A percentile compares a stretch with the other conserved stretches of the same genome.
Evolutionary conservation across 1,139 yeast genomes (phyloP).

Genomic region (Zygoascus hellenicus): DNA sequence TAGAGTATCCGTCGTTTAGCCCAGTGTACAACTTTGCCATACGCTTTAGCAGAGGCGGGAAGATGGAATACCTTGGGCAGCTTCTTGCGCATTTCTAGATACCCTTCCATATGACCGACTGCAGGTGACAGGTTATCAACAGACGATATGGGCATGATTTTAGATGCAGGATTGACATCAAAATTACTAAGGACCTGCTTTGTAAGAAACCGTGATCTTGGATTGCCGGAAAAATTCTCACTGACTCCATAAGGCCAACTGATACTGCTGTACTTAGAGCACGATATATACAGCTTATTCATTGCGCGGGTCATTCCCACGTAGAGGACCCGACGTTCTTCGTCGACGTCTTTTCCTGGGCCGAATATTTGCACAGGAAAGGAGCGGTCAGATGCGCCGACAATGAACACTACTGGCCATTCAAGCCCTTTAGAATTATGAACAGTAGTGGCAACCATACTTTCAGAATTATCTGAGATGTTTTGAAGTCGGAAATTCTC

Average conservation of each 20-base stretch:
- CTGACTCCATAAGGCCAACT: not conserved
- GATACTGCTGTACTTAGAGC: not conserved
- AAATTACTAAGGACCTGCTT: not conserved
- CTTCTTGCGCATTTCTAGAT: not conserved
- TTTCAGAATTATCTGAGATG: slow-evolving; percentile 11
- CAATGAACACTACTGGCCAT: slow-evolving; percentile 83
- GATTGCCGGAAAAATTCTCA: not conserved
- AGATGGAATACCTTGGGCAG: not conserved
- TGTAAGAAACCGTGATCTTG: slow-evolving; percentile 3
- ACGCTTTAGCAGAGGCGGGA: slow-evolving; percentile 2
- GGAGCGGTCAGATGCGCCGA: slow-evolving; percentile 56
- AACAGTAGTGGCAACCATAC: slow-evolving; percentile 56
- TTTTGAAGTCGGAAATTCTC: slow-evolving; percentile 8
- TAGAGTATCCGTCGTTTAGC: no score
- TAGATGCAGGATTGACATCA: not conserved
- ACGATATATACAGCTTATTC: slow-evolving; percentile 5
- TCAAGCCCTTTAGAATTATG: slow-evolving; percentile 87
- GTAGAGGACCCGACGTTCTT: slow-evolving; percentile 74
- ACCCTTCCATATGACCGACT: not conserved
- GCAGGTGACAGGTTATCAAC: no score
- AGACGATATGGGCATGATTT: no score
- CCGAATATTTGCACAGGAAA: slow-evolving; percentile 39
- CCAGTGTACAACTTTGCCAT: no score
- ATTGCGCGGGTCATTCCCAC: slow-evolving; percentile 81
- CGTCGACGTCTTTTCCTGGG: slow-evolving; percentile 38